Evolutionary conservation across 768 basidiomycete genomes (phyloP).

Genomic region (Boletus sp.): DNA sequence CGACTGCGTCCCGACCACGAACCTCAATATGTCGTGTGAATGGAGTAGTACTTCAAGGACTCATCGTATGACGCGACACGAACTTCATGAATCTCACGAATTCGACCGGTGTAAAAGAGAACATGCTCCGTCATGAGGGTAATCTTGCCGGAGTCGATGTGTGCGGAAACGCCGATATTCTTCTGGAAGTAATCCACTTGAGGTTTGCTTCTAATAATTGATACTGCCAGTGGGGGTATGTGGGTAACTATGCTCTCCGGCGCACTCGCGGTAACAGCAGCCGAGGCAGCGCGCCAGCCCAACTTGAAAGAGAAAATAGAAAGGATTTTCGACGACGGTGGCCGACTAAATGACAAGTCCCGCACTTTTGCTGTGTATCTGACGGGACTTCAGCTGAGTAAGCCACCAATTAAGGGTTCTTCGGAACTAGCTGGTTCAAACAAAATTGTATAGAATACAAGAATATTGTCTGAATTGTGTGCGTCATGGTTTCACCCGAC

Average conservation of each 20-base stretch:
- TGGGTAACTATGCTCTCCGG: conserved; percentile 8
- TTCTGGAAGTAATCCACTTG: conserved; percentile 70
- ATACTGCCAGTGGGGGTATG: conserved; percentile 40
- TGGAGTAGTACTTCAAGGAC: neutral
- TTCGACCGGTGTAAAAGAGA: conserved; percentile 93
- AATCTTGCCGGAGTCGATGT: conserved; percentile 97
- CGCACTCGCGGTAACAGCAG: conserved; percentile 34
- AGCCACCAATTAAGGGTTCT: neutral
- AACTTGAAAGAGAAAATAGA: neutral
- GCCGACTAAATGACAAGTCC: neutral
- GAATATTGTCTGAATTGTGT: conserved; percentile 40
- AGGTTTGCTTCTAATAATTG: conserved; percentile 64
- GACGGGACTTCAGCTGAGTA: neutral
- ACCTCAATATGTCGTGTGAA: conserved; percentile 48
- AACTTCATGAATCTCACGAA: conserved; percentile 95
- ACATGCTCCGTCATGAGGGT: conserved; percentile 94
- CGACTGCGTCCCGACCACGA: conserved; percentile 90
- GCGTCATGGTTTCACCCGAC: conserved; percentile 82
- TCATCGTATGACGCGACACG: conserved; percentile 25
- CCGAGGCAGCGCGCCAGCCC: conserved; percentile 41
- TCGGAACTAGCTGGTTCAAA: neutral
- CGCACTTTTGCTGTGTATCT: neutral
- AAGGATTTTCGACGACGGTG: neutral
- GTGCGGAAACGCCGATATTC: conserved; percentile 95
- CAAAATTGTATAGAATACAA: neutral